A percentile compares a stretch with the other conserved stretches of the same genome.
phyloP scores from a whole-genome alignment of 352 stramenopile genomes.

The Thalassiosira pacifica region DNA sequence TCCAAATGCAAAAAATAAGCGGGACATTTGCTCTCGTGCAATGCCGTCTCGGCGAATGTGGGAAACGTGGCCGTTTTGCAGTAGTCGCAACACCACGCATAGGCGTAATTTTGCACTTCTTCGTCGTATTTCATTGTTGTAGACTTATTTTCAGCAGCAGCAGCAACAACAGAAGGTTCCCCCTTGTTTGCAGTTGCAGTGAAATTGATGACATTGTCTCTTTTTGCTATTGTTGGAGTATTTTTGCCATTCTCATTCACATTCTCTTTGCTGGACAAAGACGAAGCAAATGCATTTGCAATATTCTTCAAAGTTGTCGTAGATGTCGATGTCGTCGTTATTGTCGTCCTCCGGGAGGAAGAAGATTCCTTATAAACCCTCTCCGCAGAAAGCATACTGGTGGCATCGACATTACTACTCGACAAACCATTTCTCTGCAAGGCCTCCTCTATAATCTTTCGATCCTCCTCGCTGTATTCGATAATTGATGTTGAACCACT shows the following conservation, averaged over 20 bases:
- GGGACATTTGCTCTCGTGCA: slow-evolving; percentile 34
- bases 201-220: no score
- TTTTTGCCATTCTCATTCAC: no score
- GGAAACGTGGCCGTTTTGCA: slow-evolving; percentile 48
- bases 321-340: no score
- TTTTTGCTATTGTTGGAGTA: no score
- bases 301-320: no score
- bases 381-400: not conserved
- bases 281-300: no score
- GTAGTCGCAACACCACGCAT: slow-evolving; percentile 45
- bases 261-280: no score
- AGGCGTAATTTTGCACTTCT: not conserved
- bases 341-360: no score
- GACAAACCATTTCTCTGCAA: not conserved
- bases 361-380: slow-evolving; percentile 9
- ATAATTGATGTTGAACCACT: no score
- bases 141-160: not conserved
- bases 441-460: slow-evolving; percentile 19
- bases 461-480: slow-evolving; percentile 4
- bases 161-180: no score
- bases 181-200: no score
- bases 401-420: not conserved
- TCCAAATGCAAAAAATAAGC: slow-evolving; percentile 14
- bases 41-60: slow-evolving; percentile 40
- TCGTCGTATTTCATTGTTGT: not conserved